Evolutionary conservation across 768 basidiomycete genomes (phyloP), one percentile per base, ranked within the genome.

Genomic region (Gloeostereum incarnatum): DNA sequence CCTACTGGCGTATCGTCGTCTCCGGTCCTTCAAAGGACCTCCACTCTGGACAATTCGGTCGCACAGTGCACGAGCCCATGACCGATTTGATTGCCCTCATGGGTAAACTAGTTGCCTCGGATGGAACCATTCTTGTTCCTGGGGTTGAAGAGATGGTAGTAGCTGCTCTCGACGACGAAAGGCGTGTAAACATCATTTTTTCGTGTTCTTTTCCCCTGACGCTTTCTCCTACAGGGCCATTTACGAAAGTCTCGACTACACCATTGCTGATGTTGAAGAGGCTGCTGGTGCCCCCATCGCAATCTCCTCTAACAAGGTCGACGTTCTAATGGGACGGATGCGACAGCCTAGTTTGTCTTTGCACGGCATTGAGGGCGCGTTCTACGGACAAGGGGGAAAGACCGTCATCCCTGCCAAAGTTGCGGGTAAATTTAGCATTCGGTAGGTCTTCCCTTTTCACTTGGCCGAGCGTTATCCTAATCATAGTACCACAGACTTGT

Each of bases 41-140:
- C 0, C 83, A 85, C 58, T 81, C 78, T 13, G 83, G 84, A 32
- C 55, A 70, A 17, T 78, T 74, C 49, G 79, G 79, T 19, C 62
- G 69, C 27, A 69, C 67, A 43, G 74, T 79, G 16, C 74, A 78
- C 53, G 74, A 75, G 57, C 84, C 84, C n/a, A 85, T 87, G 83
- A 84, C 81, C 4, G 84, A 85, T 50, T 69, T 86, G 39, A 63
- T 86, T 50, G 52, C 60, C 25, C 58, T 87, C 40, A 73, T 87
- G 71, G 69, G 71, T 50, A 77, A 71, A 48, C 79, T 87, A 33
- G 83, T 86, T 34, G 64, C 68, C 30, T 60, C 73, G 11, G 45
- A 65, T 19, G 83, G 82, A 14, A 61, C 66, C 31, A 87, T 88
- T 49, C 67, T 83, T 31, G 60, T 88, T 22, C 85, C 84, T 0